Conservation (phyloP, 2,329 filamentous ascomycete species). For the Chalaropsis ovoidea region DNA sequence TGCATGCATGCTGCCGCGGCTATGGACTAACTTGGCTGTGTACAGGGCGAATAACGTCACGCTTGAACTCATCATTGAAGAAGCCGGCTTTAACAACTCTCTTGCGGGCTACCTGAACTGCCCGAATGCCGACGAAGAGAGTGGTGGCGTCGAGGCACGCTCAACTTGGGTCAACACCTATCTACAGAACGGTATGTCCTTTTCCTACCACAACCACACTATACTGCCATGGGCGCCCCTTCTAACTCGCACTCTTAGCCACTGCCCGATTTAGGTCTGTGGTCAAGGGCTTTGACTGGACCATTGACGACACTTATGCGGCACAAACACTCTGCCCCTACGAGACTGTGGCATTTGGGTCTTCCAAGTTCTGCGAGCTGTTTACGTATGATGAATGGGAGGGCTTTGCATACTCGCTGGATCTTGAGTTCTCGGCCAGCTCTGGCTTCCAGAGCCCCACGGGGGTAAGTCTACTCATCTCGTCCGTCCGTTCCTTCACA, state of each 20-base stretch:
- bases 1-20: neutral
- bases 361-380: slow-evolving; percentile 61
- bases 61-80: slow-evolving; percentile 62
- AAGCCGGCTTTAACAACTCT: slow-evolving; percentile 55
- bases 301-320: slow-evolving; percentile 51
- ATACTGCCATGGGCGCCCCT: neutral
- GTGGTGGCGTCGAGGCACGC: slow-evolving; percentile 44
- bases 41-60: slow-evolving; percentile 55
- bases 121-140: slow-evolving; percentile 47
- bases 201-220: neutral
- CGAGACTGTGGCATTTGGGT: slow-evolving; percentile 67
- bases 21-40: neutral
- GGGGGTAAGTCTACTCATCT: slow-evolving; percentile 38
- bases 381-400: slow-evolving; percentile 69
- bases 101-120: slow-evolving; percentile 58
- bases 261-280: slow-evolving; percentile 48
- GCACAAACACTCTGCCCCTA: slow-evolving; percentile 66
- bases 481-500: neutral
- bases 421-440: slow-evolving; percentile 53
- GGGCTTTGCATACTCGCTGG: slow-evolving; percentile 60
- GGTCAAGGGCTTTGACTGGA: slow-evolving; percentile 53
- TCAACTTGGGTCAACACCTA: slow-evolving; percentile 54
- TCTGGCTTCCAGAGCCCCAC: slow-evolving; percentile 55
- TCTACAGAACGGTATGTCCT: slow-evolving; percentile 44
- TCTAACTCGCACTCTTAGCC: slow-evolving; percentile 34